Percentiles rank a stretch among this genome's conserved stretches.
phyloP scores from a whole-genome alignment of 805 yeast genomes.

The Schwanniomyces sp. region DNA sequence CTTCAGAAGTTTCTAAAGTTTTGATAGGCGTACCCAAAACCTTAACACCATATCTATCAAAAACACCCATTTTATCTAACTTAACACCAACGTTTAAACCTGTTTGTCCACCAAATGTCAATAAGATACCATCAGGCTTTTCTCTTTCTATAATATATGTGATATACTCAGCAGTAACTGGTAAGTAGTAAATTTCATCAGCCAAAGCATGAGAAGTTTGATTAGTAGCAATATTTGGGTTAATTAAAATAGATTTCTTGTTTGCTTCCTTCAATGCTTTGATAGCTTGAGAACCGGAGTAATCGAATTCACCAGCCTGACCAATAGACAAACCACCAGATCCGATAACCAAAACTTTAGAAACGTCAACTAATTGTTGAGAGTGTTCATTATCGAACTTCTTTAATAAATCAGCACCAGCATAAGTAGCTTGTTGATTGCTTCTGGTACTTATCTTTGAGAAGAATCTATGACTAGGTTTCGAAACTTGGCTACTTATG shows the following conservation, averaged over 20 bases:
- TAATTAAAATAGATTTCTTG: slow-evolving; percentile 80
- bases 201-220: slow-evolving; percentile 95
- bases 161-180: slow-evolving; percentile 96
- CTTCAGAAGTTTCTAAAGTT: slow-evolving; percentile 95
- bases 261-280: slow-evolving; percentile 91
- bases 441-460: slow-evolving; percentile 1
- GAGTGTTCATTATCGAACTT: slow-evolving; percentile 60
- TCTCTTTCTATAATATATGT: slow-evolving; percentile 94
- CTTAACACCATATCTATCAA: slow-evolving; percentile 86
- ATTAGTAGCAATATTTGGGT: slow-evolving; percentile 95
- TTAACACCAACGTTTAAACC: slow-evolving; percentile 95
- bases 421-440: slow-evolving; percentile 39
- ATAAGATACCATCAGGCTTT: slow-evolving; percentile 91
- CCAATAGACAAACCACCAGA: slow-evolving; percentile 98
- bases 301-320: slow-evolving; percentile 98
- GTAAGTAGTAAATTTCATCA: slow-evolving; percentile 92
- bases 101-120: slow-evolving; percentile 99
- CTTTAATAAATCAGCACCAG: slow-evolving; percentile 61
- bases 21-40: slow-evolving; percentile 97
- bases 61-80: slow-evolving; percentile 91
- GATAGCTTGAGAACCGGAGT: slow-evolving; percentile 96
- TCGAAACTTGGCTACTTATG: slow-evolving; percentile 3
- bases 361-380: slow-evolving; percentile 73
- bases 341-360: slow-evolving; percentile 88
- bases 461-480: slow-evolving; percentile 5